Evolutionary conservation across 1,284 basidiomycete genomes (phyloP), one percentile per base, ranked within the genome.

Genomic region (Tylopilus sp.): DNA sequence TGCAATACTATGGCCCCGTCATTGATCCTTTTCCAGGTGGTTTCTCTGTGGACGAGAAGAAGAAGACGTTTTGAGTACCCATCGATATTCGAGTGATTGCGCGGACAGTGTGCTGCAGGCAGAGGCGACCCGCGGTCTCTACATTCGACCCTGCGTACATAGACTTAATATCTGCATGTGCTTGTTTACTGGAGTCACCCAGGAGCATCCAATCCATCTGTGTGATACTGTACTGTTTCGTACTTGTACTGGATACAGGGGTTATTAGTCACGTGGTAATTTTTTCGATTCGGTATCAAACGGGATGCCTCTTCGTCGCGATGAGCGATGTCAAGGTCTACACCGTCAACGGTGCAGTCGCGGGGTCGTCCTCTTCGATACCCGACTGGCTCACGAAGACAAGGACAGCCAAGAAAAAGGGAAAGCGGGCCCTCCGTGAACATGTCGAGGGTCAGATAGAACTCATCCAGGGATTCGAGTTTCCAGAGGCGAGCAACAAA

Each of bases 31-130:
- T 47, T 48, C 10, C 50, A 85, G 90, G 95, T 56, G 96, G 96
- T 60, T 81, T 98, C 60, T 98, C 96, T 9, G 91, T 99, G 56
- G 97, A 99, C 76, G 95, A 98, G 81, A 98, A 98, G 83, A 98
- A 98, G 83, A 98, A 98, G 84, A 94, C 85, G 28, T 92, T 82
- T 63, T 90, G 71, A 73, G 55, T 37, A 44, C 48, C 11, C 10
- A 11, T 50, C 15, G 37, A 32, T 32, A 28, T 25, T 32, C 13
- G 24, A 17, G 39, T 48, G 22, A 32, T 42, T 43, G 15, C 28
- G 36, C 24, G 41, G 46, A 45, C 37, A n/a, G 11, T 25, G 33
- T 41, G 33, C 50, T 48, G 37, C 39, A 33, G 39, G 43, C 15
- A 25, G 52, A 43, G 54, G 41, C 58, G 43, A 40, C 54, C 24